Base-by-base conservation (phyloP, 805 yeast genomes). In the Myxozyma vanderwaltii region DNA sequence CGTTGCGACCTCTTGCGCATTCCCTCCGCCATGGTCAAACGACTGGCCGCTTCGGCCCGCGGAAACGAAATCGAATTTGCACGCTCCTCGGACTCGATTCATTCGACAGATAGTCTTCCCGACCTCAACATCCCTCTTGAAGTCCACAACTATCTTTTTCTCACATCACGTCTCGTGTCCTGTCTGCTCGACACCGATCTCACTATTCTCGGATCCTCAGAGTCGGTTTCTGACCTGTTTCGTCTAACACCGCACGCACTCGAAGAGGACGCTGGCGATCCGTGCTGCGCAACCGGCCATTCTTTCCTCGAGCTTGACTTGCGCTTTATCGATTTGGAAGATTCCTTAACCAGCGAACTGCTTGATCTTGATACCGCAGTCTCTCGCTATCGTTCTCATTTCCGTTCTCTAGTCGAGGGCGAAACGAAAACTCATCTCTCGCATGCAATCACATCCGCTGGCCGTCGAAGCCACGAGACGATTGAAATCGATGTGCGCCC, bases 21-120 rank as follows among this genome's bases (percentile, higher is more conserved):
- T 8, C 38, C 38, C 7, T 45, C 49, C 27, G 51, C n/a, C 15
- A 47, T 47, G 51, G 35, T 17, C 51, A 21, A 47, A 17, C 10
- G 40, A 47, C 36, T 47, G 27, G 27, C 41, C n/a, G 51, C 51
- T 12, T 33, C 51, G 40, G n/a, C 51, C 12, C 51, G 51, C 39
- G 15, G 51, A 39, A 47, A 47, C 26, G 51, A 47, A 27, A 26
- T 31, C 51, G 51, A 47, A 40, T 33, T n/a, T 27, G 10, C 40
- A 8, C 51, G 51, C 17, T n/a, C 51, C 6, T 15, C 40, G n/a
- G 51, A 47, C 51, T 47, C 39, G n/a, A 17, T 29, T 10, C 40
- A 33, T 12, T n/a, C 39, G 13, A 29, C 51, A 1, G 51, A 47
- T 0, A 21, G 8, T 3, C 17, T 31, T 4, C 38, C 17, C 17